These are phyloP conservation scores for Verbascum thapsus DNA, from an alignment of 257 asterid genomes.

Conservation along the genomic window DNA sequence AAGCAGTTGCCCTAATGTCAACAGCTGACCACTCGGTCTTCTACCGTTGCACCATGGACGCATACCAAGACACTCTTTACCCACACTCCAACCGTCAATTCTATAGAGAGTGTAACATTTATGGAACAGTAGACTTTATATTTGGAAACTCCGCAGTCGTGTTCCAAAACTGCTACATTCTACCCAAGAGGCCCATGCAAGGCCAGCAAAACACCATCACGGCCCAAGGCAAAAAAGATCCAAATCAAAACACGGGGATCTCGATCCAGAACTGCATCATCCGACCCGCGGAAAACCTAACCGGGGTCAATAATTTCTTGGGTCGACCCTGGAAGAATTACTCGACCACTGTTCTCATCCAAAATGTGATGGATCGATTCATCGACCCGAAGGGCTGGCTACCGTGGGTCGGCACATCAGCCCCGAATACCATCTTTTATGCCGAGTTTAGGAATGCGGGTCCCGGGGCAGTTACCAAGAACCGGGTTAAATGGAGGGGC, in stretches of 20 bases:
- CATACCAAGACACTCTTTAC: conserved; percentile 43
- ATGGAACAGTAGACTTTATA: conserved; percentile 52
- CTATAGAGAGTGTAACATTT: conserved; percentile 43
- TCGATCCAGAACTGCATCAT: conserved; percentile 72
- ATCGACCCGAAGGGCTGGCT: conserved; percentile 77
- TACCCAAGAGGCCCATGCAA: conserved; percentile 44
- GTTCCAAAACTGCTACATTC: conserved; percentile 47
- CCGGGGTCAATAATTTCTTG: conserved; percentile 53
- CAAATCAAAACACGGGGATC: conserved; percentile 68
- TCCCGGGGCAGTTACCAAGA: conserved; percentile 59
- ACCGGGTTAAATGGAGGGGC: conserved; percentile 79
- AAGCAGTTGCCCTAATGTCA: conserved; percentile 52
- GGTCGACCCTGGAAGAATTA: conserved; percentile 92
- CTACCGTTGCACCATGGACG: conserved; percentile 47
- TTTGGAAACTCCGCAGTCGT: conserved; percentile 51
- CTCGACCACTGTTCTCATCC: conserved; percentile 65
- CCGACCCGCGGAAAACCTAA: conserved; percentile 53
- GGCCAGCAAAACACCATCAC: conserved; percentile 59
- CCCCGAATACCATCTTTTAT: conserved; percentile 73
- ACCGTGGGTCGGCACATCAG: conserved; percentile 79
- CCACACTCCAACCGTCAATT: conserved; percentile 45
- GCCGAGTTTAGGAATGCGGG: conserved; percentile 69
- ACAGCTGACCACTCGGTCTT: conserved; percentile 42
- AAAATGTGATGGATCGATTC: conserved; percentile 43
- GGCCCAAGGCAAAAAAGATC: conserved; percentile 56